A percentile compares a stretch with the other conserved stretches of the same genome.
Conservation (phyloP, 495 filamentous ascomycete genomes). For the Neurospora terricola region DNA sequence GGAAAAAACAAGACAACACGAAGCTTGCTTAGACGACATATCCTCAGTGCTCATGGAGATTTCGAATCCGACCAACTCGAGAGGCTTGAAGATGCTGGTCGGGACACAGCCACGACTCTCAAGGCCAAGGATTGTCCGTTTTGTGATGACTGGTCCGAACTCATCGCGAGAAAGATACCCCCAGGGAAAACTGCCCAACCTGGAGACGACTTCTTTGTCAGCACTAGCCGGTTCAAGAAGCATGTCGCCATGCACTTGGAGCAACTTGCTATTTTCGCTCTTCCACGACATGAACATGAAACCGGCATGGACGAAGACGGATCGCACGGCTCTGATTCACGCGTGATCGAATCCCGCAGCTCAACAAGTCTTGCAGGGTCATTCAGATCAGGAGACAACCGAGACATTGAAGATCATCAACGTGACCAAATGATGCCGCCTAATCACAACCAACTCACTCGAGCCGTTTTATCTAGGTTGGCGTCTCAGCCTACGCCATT, state of each 20-base stretch:
- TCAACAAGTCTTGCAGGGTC: background rate
- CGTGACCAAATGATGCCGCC: conserved; percentile 27
- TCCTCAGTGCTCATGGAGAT: background rate
- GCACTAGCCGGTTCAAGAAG: conserved; percentile 6
- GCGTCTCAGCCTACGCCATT: conserved; percentile 13
- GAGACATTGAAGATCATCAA: background rate
- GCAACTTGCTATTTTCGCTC: conserved; percentile 10
- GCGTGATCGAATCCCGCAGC: background rate
- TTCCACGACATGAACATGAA: background rate
- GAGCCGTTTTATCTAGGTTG: conserved; percentile 1
- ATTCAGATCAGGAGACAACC: background rate
- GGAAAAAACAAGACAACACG: background rate
- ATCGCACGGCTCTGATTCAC: background rate
- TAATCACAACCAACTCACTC: conserved; percentile 6
- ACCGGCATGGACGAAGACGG: background rate
- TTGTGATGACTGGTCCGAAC: conserved; percentile 5
- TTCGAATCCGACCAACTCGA: background rate
- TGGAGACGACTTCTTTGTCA: background rate
- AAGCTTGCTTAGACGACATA: background rate
- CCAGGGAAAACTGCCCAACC: accelerated
- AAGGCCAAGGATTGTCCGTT: conserved; percentile 3
- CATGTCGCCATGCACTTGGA: conserved; percentile 11
- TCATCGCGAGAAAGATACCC: background rate
- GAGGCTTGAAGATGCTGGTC: background rate
- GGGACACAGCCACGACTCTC: background rate